A percentile compares a stretch with the other conserved stretches of the same genome.
phyloP scores from a whole-genome alignment of 202 grass and related monocot species.

The Dendrocalamus latiflorus region DNA sequence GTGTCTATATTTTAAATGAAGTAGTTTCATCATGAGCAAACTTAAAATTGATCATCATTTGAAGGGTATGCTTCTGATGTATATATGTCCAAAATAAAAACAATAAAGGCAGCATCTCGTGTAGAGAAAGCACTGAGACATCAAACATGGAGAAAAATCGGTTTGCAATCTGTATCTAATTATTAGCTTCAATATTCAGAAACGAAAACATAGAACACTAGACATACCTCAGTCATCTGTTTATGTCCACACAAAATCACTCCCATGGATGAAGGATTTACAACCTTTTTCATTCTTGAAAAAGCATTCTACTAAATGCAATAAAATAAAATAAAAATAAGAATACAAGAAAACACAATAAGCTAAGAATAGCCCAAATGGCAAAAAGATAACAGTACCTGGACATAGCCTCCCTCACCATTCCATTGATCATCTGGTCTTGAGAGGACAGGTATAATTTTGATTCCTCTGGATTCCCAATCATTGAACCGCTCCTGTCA shows the following conservation, averaged over 20 bases:
- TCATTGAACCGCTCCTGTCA: conserved; percentile 62
- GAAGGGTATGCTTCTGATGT: not conserved
- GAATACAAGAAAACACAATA: not conserved
- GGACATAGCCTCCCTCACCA: conserved; percentile 71
- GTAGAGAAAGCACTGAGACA: not conserved
- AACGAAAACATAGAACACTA: not conserved
- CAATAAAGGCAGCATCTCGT: not conserved
- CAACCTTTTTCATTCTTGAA: conserved; percentile 46
- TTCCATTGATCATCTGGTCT: conserved; percentile 62
- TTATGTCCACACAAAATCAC: conserved; percentile 87
- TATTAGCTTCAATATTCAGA: not conserved
- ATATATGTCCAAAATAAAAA: not conserved
- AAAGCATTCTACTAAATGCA: conserved; percentile 56
- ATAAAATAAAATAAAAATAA: not conserved
- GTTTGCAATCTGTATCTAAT: not conserved
- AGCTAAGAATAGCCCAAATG: not conserved
- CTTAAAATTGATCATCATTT: not conserved
- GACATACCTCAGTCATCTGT: conserved; percentile 64
- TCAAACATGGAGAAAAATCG: not conserved
- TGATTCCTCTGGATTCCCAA: conserved; percentile 66
- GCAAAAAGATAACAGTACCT: conserved; percentile 40
- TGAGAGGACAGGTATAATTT: conserved; percentile 71
- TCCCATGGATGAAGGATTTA: conserved; percentile 51
- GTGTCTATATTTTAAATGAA: not conserved
- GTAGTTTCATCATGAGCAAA: not conserved